Conservation (phyloP, 306 rosid species). For the Astragalus membranaceus region DNA sequence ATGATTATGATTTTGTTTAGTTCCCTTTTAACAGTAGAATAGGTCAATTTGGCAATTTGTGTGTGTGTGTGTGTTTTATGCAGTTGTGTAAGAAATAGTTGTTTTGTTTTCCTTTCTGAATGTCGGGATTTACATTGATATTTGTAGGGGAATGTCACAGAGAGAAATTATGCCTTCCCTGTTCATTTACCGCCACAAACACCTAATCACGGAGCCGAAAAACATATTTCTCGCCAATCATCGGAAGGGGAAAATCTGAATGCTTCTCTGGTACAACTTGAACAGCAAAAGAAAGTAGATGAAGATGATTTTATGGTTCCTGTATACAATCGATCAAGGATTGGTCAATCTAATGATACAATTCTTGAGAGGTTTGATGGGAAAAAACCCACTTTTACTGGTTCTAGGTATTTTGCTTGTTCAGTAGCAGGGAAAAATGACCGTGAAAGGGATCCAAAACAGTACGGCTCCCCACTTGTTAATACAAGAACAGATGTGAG, state of each 20-base stretch:
- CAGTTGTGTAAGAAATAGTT: not conserved
- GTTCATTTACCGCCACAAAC: conserved; percentile 31
- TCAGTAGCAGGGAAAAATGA: conserved; percentile 26
- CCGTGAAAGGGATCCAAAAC: conserved; percentile 30
- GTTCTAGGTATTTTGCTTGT: conserved; percentile 32
- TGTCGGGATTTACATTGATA: not conserved
- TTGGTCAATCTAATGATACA: conserved; percentile 30
- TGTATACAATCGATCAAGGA: conserved; percentile 46
- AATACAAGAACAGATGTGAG: conserved; percentile 34
- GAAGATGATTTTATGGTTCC: conserved; percentile 87
- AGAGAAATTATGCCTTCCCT: conserved; percentile 44
- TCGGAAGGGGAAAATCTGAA: conserved; percentile 39
- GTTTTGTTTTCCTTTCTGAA: conserved; percentile 18
- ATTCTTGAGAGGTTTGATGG: conserved; percentile 27
- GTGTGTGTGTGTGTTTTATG: not conserved
- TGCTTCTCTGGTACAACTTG: conserved; percentile 26
- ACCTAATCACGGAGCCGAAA: conserved; percentile 40
- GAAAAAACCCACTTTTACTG: conserved; percentile 32
- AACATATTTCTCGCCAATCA: conserved; percentile 28
- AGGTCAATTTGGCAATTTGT: not conserved
- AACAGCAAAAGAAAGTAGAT: conserved; percentile 53
- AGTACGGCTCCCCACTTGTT: conserved; percentile 21
- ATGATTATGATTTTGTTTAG: not conserved
- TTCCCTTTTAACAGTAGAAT: not conserved
- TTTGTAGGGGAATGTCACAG: conserved; percentile 57